Conservation (phyloP, 2,329 filamentous ascomycete species). For the Fusarium anthophilum region DNA sequence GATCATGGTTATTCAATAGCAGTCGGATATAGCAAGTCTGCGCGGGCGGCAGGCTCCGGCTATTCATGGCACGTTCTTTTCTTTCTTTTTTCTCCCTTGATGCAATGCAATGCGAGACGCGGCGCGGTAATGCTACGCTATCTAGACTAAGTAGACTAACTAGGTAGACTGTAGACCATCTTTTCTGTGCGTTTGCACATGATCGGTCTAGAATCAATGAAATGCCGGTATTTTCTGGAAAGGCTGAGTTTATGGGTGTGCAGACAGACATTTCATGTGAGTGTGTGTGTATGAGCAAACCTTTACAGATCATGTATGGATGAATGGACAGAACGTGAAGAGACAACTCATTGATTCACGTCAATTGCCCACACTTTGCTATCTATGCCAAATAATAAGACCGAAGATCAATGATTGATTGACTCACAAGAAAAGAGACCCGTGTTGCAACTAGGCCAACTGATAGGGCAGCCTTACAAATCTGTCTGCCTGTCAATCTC, state of each 20-base stretch:
- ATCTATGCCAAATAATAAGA: constrained; percentile 10
- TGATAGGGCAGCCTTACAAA: constrained; percentile 27
- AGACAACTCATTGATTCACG: neutral
- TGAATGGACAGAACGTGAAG: neutral
- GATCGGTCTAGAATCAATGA: constrained; percentile 22
- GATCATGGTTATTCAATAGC: neutral
- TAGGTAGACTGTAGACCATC: neutral
- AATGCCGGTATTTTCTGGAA: constrained; percentile 6
- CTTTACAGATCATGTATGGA: neutral
- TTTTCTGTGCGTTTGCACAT: constrained; percentile 16
- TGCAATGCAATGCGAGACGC: neutral
- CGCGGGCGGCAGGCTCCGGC: constrained; percentile 26
- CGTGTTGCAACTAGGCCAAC: constrained; percentile 8
- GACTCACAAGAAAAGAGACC: neutral
- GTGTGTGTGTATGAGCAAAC: neutral
- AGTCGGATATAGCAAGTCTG: constrained; percentile 12
- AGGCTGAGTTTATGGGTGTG: constrained; percentile 4
- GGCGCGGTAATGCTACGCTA: constrained; percentile 12
- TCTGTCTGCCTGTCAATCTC: neutral
- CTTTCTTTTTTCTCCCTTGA: neutral
- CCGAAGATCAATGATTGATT: constrained; percentile 2
- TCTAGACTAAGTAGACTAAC: neutral
- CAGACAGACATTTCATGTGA: neutral
- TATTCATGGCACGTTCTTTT: constrained; percentile 27
- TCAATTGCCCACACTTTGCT: neutral